These are phyloP conservation scores for Penicillium dipodomyicola DNA, from an alignment of 495 filamentous ascomycete genomes.

Conservation along the genomic window DNA sequence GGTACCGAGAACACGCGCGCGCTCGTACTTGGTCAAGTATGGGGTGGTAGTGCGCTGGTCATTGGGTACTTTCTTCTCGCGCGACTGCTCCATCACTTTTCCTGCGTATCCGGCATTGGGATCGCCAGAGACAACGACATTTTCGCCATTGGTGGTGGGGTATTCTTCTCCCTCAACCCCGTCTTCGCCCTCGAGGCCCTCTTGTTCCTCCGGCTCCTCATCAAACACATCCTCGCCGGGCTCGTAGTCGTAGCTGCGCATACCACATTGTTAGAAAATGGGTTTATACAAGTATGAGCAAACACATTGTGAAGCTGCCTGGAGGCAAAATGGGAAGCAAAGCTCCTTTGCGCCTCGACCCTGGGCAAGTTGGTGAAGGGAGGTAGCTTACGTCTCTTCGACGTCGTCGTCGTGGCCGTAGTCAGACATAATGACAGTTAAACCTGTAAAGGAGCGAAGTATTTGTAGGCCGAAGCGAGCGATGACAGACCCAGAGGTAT, in stretches of 20 bases:
- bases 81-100: conserved; percentile 59
- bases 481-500: conserved; percentile 18
- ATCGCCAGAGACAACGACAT: conserved; percentile 71
- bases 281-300: conserved; percentile 11
- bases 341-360: conserved; percentile 9
- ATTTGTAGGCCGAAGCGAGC: conserved; percentile 8
- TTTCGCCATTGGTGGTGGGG: conserved; percentile 48
- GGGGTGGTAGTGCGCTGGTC: conserved; percentile 90
- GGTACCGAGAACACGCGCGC: conserved; percentile 87
- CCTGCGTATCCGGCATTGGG: conserved; percentile 60
- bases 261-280: conserved; percentile 15
- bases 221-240: conserved; percentile 61
- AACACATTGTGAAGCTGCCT: conserved; percentile 1
- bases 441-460: not conserved
- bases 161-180: conserved; percentile 53
- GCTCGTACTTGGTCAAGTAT: conserved; percentile 99
- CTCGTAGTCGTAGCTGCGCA: conserved; percentile 52
- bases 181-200: conserved; percentile 40
- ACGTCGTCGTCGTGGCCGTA: conserved; percentile 66
- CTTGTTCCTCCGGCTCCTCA: conserved; percentile 58
- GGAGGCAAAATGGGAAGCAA: conserved; percentile 6
- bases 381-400: conserved; percentile 49
- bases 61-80: conserved; percentile 86
- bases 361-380: conserved; percentile 10
- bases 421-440: conserved; percentile 70